Evolutionary conservation across 371 early-diverging fungal species (phyloP), one percentile per base, ranked within the genome.

Genomic region (Mucor circinelloides): DNA sequence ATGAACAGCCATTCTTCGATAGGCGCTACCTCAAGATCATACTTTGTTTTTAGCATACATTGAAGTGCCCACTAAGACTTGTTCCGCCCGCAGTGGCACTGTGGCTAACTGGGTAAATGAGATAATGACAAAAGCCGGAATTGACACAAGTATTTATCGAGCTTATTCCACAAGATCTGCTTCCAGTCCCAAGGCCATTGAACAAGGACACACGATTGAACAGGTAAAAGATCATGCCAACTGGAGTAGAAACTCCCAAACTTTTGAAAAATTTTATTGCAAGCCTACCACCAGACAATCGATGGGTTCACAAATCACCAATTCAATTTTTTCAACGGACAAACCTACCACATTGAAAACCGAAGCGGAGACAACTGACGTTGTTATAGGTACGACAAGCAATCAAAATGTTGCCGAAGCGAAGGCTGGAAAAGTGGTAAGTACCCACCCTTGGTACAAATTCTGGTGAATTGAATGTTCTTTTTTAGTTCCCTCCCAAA

Each of bases 201-300:
- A 63, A 30, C 12, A 44, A 12, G 62, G 68, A 19, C n/a, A 56
- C 27, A 27, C 57, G 0, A 62, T 57, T 27, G 17, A 34, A 25
- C 28, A 32, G 32, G 61, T 52, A 1, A 68, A 68, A 48, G 15
- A 55, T 56, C 63, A 68, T 48, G 63, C 64, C 17, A 63, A 58
- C 21, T 68, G 64, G 64, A 63, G 63, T 42, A 17, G 28, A 7
- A 60, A 56, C 9, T 56, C 67, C 0, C 25, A 67, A n/a, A 56
- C 60, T 23, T 67, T 67, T 44, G 61, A 67, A 27, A 28, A 44
- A 7, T 44, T n/a, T 19, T 61, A 61, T n/a, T 67, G 40, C 25
- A 67, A 61, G 23, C 67, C 67, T 21, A 27, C 54, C 5, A 15
- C 23, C 0, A 60, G n/a, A n/a, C n/a, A n/a, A n/a, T n/a, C n/a